Evolutionary conservation across 257 asterid genomes (phyloP).

Genomic region (Ilex aquifolium): DNA sequence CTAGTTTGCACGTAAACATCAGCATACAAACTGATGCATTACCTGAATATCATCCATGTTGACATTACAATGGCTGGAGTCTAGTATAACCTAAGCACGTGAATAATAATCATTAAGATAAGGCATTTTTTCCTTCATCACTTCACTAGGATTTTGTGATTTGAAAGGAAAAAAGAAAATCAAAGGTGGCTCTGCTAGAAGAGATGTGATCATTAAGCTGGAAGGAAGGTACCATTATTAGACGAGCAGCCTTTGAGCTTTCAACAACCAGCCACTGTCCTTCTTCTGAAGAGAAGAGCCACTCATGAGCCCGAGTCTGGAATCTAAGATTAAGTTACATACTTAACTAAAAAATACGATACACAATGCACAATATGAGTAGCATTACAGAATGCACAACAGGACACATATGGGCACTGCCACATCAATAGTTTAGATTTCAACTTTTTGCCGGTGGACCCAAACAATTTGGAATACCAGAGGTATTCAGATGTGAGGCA

Average conservation of each 20-base stretch:
- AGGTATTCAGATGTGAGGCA: too few relatives aligned
- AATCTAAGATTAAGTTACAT: constrained; percentile 39
- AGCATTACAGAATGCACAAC: background rate
- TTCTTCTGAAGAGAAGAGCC: constrained; percentile 89
- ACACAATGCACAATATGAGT: constrained; percentile 3
- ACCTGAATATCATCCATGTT: constrained; percentile 85
- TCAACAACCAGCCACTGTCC: constrained; percentile 86
- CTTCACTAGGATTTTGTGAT: background rate
- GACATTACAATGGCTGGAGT: constrained; percentile 50
- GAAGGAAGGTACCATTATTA: constrained; percentile 47
- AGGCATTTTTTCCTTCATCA: too few relatives aligned
- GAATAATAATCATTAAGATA: background rate
- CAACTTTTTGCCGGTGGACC: background rate
- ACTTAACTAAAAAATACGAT: constrained; percentile 11
- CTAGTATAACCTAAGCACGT: constrained; percentile 55
- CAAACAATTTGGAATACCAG: too few relatives aligned
- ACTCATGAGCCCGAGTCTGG: constrained; percentile 82
- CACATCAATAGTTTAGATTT: background rate
- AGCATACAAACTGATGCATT: constrained; percentile 15
- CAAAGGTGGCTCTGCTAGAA: background rate
- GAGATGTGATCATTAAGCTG: background rate
- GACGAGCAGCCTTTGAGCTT: constrained; percentile 79
- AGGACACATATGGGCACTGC: constrained; percentile 4
- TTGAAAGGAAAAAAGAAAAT: constrained; percentile 6
- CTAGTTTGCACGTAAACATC: constrained; percentile 1